Base-by-base conservation (phyloP, 768 basidiomycete genomes). In the Podaxis pistillaris region DNA sequence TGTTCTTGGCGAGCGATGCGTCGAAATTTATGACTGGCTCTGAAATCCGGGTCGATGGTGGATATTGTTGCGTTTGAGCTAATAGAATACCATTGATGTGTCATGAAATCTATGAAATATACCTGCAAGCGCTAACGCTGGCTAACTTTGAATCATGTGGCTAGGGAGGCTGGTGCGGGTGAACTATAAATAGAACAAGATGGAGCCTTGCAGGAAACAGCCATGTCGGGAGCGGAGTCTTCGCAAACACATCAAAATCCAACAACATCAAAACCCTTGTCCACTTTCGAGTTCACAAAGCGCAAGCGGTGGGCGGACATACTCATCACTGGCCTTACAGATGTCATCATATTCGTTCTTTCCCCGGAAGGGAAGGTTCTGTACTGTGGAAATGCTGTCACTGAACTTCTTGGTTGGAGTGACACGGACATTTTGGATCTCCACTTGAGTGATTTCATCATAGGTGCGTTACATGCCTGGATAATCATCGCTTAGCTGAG, bases 1-100 rank as follows among this genome's bases (percentile, higher is more conserved):
- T 98, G 60, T 96, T 90, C 74, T 82, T 98, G 17, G 87, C 90
- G 7, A 94, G 91, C 65, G 95, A 97, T 73, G 93, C 94, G 5
- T 91, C 90, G 56, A 85, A 83, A 60, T 98, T 95, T 74, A 88
- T 94, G 81, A 96, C 96, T 2, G 95, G 94, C 8, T 77, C 89
- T 17, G 93, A 93, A 68, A 75, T 93, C 61, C 86, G 88, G 8
- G 86, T 97, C 51, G 96, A 98, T 69, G 95, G 95, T 19, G 94
- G 94, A 5, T 96, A 96, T 75, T 93, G 91, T 73, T 69, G 79
- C 47, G 78, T 90, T 66, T 92, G 77, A 69, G 50, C n/a, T 24
- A 19, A 38, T 53, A 44, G 58, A 46, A 62, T 64, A 56, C 44
- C 24, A 63, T 52, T 36, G 52, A 49, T 33, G 54, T 50, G 26